phyloP scores from a whole-genome alignment of 768 basidiomycete species.

The Serendipita vermifera region DNA sequence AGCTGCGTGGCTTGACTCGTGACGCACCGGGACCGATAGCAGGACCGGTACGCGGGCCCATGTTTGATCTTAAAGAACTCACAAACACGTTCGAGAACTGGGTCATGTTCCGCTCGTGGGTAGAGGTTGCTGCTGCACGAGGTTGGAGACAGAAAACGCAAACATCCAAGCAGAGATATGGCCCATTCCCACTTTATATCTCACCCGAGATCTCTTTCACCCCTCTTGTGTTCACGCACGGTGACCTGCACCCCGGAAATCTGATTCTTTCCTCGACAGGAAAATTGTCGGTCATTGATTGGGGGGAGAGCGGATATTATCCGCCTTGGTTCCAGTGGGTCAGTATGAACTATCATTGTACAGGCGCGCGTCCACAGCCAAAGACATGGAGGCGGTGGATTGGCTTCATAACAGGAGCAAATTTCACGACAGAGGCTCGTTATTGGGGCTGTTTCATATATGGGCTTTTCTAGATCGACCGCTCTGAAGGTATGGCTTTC shows the following conservation, averaged over 20 bases:
- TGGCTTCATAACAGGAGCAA: background rate
- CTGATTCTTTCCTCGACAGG: conserved; percentile 9
- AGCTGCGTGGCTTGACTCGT: conserved; percentile 12
- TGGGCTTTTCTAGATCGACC: no score
- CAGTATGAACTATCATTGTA: background rate
- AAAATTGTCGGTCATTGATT: conserved; percentile 14
- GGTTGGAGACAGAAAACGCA: conserved; percentile 9
- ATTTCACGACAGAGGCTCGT: background rate
- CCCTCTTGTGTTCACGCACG: conserved; percentile 14
- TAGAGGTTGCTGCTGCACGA: conserved; percentile 10
- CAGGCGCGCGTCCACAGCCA: background rate
- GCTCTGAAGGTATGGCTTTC: no score
- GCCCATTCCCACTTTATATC: background rate
- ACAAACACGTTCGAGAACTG: conserved; percentile 8
- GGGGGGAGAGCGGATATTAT: conserved; percentile 14
- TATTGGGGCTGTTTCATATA: no score
- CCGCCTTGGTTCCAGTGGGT: conserved; percentile 4
- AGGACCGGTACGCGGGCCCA: conserved; percentile 7
- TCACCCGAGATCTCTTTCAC: background rate
- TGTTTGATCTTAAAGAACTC: conserved; percentile 12
- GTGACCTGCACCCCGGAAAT: conserved; percentile 13
- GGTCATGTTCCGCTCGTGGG: conserved; percentile 10
- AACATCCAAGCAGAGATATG: background rate
- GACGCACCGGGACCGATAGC: conserved; percentile 6
- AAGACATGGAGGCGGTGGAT: background rate